Evolutionary conservation across 192 early-diverging fungal genomes (phyloP).

Genomic region (Geranomyces michiganensis): DNA sequence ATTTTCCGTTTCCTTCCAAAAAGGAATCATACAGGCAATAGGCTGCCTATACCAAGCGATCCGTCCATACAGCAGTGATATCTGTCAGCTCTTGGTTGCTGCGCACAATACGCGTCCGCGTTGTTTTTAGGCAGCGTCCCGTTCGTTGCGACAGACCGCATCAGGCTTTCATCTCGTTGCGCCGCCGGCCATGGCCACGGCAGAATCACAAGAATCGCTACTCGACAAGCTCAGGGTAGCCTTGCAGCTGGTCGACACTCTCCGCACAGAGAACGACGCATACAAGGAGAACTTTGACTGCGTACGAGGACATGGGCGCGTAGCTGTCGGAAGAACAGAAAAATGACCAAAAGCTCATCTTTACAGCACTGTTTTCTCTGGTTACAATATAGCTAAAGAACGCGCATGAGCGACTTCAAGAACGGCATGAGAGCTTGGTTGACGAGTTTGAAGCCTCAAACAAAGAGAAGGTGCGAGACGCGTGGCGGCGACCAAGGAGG

Average conservation of each 20-base stretch:
- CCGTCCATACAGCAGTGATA: too few species aligned
- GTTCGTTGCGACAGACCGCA: too few species aligned
- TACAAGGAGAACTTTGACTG: slow-evolving; percentile 53
- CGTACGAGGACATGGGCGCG: slow-evolving; percentile 13
- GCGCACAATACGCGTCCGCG: too few species aligned
- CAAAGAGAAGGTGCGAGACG: slow-evolving; percentile 45
- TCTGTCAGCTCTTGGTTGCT: too few species aligned
- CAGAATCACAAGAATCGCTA: not conserved
- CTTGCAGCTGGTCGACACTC: slow-evolving; percentile 41
- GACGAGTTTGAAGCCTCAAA: slow-evolving; percentile 27
- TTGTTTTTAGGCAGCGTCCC: too few species aligned
- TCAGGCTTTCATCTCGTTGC: too few species aligned
- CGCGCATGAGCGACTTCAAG: slow-evolving; percentile 30
- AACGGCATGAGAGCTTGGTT: slow-evolving; percentile 21
- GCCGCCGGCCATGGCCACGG: too few species aligned
- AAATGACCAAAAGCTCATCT: not conserved
- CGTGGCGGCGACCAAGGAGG: not conserved
- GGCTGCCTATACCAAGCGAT: too few species aligned
- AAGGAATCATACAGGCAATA: too few species aligned
- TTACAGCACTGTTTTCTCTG: too few species aligned
- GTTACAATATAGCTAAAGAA: slow-evolving; percentile 40
- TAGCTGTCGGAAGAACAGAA: not conserved
- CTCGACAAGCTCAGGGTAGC: slow-evolving; percentile 49
- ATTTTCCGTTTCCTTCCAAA: too few species aligned
- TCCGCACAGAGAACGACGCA: slow-evolving; percentile 48